Evolutionary conservation across 106 monocot genomes (phyloP), one percentile per base, ranked within the genome.

Genomic region (Vanilla planifolia): DNA sequence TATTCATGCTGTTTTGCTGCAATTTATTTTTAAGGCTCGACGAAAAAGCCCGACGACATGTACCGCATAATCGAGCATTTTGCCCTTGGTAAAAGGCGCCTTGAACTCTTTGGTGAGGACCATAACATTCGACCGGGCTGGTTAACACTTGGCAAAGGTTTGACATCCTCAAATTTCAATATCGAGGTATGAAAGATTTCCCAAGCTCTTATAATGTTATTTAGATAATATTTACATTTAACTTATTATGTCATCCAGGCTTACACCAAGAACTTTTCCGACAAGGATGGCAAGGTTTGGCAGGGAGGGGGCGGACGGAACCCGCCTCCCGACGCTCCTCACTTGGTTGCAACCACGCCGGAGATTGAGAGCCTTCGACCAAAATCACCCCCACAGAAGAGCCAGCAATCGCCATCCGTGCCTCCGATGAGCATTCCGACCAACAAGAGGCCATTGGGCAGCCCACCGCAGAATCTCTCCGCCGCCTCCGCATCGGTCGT

Each of bases 31-130:
- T n/a, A 74, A 91, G 91, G 96, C 60, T 96, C 87, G 61, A 91
- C 87, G 8, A 88, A 67, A 57, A 96, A 96, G 78, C 96, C 96
- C 33, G 96, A 96, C 59, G 96, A 96, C 55, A 81, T 96, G 84
- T 96, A 96, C 64, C 60, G 91, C 39, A 96, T 96, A 11, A 85
- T 96, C 11, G 96, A 96, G 72, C 96, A 96, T 74, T 96, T 96
- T 60, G 80, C 96, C 10, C 71, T 96, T 35, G 91, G 96, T 43
- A 80, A 81, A 64, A 84, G 96, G 64, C 78, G 96, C 2, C 87
- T 96, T 46, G 96, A 96, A 60, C 84, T 96, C 21, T 96, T 96
- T 62, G 96, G 96, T 11, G 90, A 78, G 55, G 96, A 96, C 70
- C 91, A 96, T 72, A 96, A 96, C 65, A 96, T 96, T 45, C 96